These are phyloP conservation scores for Leccinum subspadiceum DNA, from an alignment of 1,284 basidiomycete genomes.

Conservation along the genomic window DNA sequence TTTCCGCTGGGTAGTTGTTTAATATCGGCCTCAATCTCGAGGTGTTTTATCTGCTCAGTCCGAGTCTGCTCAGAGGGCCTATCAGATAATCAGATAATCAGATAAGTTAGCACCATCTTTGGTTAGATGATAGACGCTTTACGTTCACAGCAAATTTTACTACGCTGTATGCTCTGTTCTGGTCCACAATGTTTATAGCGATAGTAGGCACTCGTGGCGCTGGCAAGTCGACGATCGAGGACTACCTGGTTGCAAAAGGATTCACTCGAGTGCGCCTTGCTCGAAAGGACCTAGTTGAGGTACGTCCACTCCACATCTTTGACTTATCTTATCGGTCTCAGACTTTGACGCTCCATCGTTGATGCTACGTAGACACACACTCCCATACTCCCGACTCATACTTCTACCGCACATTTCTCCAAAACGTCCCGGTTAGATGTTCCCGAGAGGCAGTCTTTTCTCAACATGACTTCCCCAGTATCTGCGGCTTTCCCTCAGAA, in stretches of 20 bases:
- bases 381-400: background rate
- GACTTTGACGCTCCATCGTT: background rate
- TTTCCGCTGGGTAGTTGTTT: background rate
- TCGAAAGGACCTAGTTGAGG: conserved; percentile 14
- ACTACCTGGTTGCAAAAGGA: conserved; percentile 64
- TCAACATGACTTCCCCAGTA: conserved; percentile 27
- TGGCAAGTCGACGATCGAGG: conserved; percentile 77
- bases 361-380: conserved; percentile 11
- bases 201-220: conserved; percentile 82
- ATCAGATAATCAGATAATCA: background rate
- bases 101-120: background rate
- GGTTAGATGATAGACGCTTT: background rate
- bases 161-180: background rate
- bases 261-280: conserved; percentile 47
- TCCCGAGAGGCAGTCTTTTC: conserved; percentile 16
- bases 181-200: conserved; percentile 73
- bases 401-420: conserved; percentile 1
- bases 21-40: background rate
- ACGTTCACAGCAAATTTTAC: too few species aligned
- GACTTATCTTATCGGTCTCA: background rate
- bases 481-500: conserved; percentile 23
- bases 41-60: background rate
- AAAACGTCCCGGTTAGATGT: conserved; percentile 1
- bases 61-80: background rate
- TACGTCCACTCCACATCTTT: conserved; percentile 10